These are phyloP conservation scores for Raphanus raphanistrum DNA, from an alignment of 345 rosid genomes.

Conservation along the genomic window DNA sequence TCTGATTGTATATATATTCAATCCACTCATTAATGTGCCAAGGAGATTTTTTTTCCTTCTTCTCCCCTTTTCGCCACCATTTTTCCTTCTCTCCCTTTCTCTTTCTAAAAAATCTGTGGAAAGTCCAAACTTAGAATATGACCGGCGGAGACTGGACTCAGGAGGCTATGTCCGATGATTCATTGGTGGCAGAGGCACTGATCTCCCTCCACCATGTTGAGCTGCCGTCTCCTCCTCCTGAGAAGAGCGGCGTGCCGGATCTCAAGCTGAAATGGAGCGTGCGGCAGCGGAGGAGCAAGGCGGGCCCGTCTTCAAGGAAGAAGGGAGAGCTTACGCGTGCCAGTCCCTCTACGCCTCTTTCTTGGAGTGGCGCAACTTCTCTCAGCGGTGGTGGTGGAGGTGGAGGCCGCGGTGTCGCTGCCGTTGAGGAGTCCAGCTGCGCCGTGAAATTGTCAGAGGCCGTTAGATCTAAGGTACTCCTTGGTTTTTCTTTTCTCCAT, in stretches of 20 bases:
- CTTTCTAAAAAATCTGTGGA: conserved; percentile 16
- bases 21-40: conserved; percentile 34
- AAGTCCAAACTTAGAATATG: conserved; percentile 36
- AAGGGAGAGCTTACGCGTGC: conserved; percentile 50
- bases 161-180: conserved; percentile 56
- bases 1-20: conserved; percentile 14
- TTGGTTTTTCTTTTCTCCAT: not conserved
- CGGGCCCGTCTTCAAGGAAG: conserved; percentile 33
- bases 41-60: conserved; percentile 28
- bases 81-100: not conserved
- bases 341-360: conserved; percentile 88
- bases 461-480: conserved; percentile 73
- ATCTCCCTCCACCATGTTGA: conserved; percentile 49
- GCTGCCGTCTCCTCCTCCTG: conserved; percentile 6
- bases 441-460: conserved; percentile 41
- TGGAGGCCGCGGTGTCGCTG: conserved; percentile 13
- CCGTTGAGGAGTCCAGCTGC: conserved; percentile 63
- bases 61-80: conserved; percentile 38
- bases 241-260: conserved; percentile 28
- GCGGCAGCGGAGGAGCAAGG: conserved; percentile 67
- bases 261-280: conserved; percentile 65
- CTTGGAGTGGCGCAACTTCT: conserved; percentile 81
- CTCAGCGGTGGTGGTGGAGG: conserved; percentile 44
- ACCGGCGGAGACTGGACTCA: conserved; percentile 60
- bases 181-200: conserved; percentile 63